phyloP scores from a whole-genome alignment of 768 basidiomycete genomes.

The Dacryopinax primogenitus region DNA sequence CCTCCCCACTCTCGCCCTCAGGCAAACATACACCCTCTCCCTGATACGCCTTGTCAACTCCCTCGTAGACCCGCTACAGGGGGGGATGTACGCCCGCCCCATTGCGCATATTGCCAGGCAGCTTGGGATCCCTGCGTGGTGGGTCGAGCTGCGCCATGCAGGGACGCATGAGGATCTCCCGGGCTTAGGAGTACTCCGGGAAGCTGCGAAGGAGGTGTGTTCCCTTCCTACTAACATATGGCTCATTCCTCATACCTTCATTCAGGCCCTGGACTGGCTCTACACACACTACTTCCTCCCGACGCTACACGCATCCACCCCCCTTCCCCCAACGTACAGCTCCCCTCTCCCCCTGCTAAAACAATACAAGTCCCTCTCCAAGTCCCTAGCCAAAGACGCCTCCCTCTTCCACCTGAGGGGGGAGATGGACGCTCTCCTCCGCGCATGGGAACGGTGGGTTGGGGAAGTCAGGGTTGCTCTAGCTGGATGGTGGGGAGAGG shows the following conservation, averaged over 20 bases:
- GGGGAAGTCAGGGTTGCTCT: slow-evolving; percentile 57
- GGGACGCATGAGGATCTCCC: slow-evolving; percentile 95
- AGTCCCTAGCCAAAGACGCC: slow-evolving; percentile 49
- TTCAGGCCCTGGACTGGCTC: slow-evolving; percentile 70
- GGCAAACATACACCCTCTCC: slow-evolving; percentile 69
- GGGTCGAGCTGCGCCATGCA: slow-evolving; percentile 87
- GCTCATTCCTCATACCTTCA: slow-evolving; percentile 11
- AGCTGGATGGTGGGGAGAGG: slow-evolving; percentile 24
- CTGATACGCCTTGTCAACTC: slow-evolving; percentile 87
- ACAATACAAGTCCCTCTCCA: slow-evolving; percentile 57
- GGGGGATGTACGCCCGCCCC: slow-evolving; percentile 76
- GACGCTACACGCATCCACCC: slow-evolving; percentile 40
- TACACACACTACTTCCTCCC: slow-evolving; percentile 75
- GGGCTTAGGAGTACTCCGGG: slow-evolving; percentile 60
- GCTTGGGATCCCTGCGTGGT: slow-evolving; percentile 71
- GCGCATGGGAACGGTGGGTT: slow-evolving; percentile 67
- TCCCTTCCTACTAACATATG: slow-evolving; percentile 16
- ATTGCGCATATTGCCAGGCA: slow-evolving; percentile 80
- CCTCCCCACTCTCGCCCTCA: slow-evolving; percentile 36
- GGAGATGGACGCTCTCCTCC: slow-evolving; percentile 38
- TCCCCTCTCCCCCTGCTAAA: slow-evolving; percentile 52
- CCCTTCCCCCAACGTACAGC: slow-evolving; percentile 18
- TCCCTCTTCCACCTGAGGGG: slow-evolving; percentile 44
- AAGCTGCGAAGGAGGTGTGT: slow-evolving; percentile 58
- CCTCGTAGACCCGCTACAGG: slow-evolving; percentile 85